Percentiles rank a stretch among this genome's conserved stretches.
Evolutionary conservation across 768 basidiomycete genomes (phyloP).

Genomic region (Hysterangium stoloniferum): DNA sequence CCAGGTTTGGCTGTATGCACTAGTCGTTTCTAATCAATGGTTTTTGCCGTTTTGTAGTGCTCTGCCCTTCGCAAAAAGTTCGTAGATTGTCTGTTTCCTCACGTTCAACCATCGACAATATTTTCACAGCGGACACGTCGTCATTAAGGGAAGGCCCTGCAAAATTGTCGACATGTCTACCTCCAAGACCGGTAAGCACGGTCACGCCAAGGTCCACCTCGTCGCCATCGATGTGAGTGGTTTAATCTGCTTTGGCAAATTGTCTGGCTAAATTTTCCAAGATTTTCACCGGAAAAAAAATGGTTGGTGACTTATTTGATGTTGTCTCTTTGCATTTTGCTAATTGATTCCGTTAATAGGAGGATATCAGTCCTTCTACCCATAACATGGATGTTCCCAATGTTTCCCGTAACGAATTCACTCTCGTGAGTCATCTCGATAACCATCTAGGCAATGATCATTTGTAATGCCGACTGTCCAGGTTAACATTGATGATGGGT

Average conservation of each 20-base stretch:
- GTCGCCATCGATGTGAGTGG: slow-evolving; percentile 85
- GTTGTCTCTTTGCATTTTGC: neutral
- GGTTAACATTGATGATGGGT: slow-evolving; percentile 90
- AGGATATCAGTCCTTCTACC: slow-evolving; percentile 93
- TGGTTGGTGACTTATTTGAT: slow-evolving; percentile 45
- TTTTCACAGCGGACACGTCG: slow-evolving; percentile 73
- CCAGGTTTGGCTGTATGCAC: neutral
- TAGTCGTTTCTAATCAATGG: neutral
- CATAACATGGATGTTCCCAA: slow-evolving; percentile 99
- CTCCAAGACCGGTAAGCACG: slow-evolving; percentile 99
- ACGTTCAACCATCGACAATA: neutral
- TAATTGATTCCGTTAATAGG: slow-evolving; percentile 36
- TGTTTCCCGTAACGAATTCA: slow-evolving; percentile 83
- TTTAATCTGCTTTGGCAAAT: neutral
- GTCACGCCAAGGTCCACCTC: slow-evolving; percentile 98
- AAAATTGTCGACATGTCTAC: slow-evolving; percentile 99
- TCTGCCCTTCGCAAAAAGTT: slow-evolving; percentile 72
- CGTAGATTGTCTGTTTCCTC: slow-evolving; percentile 5
- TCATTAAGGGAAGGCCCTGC: slow-evolving; percentile 96
- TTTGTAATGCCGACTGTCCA: slow-evolving; percentile 22
- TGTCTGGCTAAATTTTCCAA: slow-evolving; percentile 27
- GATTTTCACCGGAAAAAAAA: slow-evolving; percentile 99
- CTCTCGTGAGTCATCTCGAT: slow-evolving; percentile 49
- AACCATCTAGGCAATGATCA: neutral
- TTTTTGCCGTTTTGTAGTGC: slow-evolving; percentile 37